Evolutionary conservation across 2,329 filamentous ascomycete genomes (phyloP).

Genomic region (Aspergillus fructus): DNA sequence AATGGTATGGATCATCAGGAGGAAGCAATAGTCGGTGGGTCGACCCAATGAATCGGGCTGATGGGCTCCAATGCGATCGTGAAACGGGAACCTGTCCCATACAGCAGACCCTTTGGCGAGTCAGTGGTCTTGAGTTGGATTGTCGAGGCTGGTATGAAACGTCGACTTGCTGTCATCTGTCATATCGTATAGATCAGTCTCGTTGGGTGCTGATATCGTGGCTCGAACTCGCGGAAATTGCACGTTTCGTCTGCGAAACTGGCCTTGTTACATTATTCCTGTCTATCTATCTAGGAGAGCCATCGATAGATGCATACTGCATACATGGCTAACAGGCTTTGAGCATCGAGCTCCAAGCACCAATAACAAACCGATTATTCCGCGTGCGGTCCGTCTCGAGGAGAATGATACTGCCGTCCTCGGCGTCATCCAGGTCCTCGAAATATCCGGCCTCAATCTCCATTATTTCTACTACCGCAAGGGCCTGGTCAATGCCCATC

Average conservation of each 20-base stretch:
- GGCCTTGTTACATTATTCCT: no score
- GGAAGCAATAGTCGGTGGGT: background rate
- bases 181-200: no score
- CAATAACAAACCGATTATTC: background rate
- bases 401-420: background rate
- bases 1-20: background rate
- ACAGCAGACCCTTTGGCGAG: no score
- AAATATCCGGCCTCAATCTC: background rate
- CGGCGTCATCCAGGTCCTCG: background rate
- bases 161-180: no score
- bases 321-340: background rate
- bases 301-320: background rate
- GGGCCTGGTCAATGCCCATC: constrained; percentile 39
- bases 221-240: no score
- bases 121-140: no score
- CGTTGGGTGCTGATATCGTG: no score
- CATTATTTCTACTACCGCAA: constrained; percentile 17
- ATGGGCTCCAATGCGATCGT: no score
- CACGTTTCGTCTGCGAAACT: no score
- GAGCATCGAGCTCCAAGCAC: background rate
- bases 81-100: no score
- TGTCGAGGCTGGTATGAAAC: no score
- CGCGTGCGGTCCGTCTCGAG: background rate
- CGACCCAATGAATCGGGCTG: background rate
- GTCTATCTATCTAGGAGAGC: no score